Evolutionary conservation across 2,329 filamentous ascomycete species (phyloP).

Genomic region (Claviceps maximensis): DNA sequence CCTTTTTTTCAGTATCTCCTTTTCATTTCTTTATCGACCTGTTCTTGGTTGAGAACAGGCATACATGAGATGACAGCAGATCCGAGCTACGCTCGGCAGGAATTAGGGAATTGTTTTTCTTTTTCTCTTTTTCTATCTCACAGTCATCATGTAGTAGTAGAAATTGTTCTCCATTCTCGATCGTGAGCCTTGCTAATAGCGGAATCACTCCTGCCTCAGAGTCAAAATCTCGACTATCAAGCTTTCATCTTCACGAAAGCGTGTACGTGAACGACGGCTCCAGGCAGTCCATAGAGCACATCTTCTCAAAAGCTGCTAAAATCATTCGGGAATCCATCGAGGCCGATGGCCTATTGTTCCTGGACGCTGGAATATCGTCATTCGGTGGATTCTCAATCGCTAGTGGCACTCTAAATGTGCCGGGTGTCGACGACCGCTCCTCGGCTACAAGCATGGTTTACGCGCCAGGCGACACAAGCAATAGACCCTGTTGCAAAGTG

Average conservation of each 20-base stretch:
- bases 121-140: background rate
- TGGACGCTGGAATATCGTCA: slow-evolving; percentile 20
- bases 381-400: slow-evolving; percentile 5
- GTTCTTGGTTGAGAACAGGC: background rate
- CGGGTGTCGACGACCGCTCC: background rate
- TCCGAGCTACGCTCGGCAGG: no score
- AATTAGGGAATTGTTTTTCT: no score
- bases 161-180: background rate
- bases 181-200: background rate
- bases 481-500: slow-evolving; percentile 15
- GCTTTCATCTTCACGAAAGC: background rate
- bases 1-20: background rate
- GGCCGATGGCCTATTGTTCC: slow-evolving; percentile 23
- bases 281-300: slow-evolving; percentile 2
- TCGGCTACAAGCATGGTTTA: slow-evolving; percentile 3
- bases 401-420: background rate
- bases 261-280: slow-evolving; percentile 2
- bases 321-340: slow-evolving; percentile 29
- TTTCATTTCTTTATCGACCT: background rate
- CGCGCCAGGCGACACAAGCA: background rate
- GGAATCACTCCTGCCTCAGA: background rate
- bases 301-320: slow-evolving; percentile 32
- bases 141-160: background rate
- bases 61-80: background rate
- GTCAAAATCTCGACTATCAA: background rate